Percentiles rank a stretch among this genome's conserved stretches.
These are phyloP conservation scores for Neoarthrinium moseri DNA, from an alignment of 2,329 filamentous ascomycete species.

Conservation along the genomic window DNA sequence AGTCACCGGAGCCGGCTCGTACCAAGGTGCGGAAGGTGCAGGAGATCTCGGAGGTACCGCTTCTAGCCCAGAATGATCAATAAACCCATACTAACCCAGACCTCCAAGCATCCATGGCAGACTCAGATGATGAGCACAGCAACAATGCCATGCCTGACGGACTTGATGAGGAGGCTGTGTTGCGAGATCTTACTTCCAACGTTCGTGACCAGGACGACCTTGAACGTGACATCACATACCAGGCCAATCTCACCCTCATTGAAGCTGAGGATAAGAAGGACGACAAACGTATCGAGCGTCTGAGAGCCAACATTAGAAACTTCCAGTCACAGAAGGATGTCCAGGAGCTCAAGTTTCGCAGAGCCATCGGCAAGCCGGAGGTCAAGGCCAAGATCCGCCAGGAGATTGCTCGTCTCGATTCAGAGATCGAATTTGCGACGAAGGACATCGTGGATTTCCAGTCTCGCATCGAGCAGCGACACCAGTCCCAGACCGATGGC, in stretches of 20 bases:
- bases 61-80: too few species aligned
- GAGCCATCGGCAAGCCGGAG: slow-evolving; percentile 41
- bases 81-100: too few species aligned
- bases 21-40: neutral
- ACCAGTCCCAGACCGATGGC: slow-evolving; percentile 48
- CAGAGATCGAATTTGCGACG: slow-evolving; percentile 62
- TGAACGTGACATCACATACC: slow-evolving; percentile 76
- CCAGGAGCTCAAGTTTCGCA: slow-evolving; percentile 45
- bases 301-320: slow-evolving; percentile 53
- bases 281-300: slow-evolving; percentile 59
- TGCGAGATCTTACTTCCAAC: slow-evolving; percentile 63
- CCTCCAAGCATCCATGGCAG: neutral
- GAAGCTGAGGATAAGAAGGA: slow-evolving; percentile 65
- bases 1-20: neutral
- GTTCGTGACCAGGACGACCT: slow-evolving; percentile 87
- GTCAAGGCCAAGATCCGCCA: slow-evolving; percentile 58
- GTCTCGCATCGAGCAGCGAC: slow-evolving; percentile 74
- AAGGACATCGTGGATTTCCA: slow-evolving; percentile 80
- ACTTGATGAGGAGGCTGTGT: slow-evolving; percentile 57
- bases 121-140: slow-evolving; percentile 7
- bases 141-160: slow-evolving; percentile 5
- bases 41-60: neutral
- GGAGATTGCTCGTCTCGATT: slow-evolving; percentile 65
- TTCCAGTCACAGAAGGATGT: slow-evolving; percentile 64
- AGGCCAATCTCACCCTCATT: slow-evolving; percentile 58